These are phyloP conservation scores for Salvia sclarea DNA, from an alignment of 305 asterid species.

Conservation along the genomic window DNA sequence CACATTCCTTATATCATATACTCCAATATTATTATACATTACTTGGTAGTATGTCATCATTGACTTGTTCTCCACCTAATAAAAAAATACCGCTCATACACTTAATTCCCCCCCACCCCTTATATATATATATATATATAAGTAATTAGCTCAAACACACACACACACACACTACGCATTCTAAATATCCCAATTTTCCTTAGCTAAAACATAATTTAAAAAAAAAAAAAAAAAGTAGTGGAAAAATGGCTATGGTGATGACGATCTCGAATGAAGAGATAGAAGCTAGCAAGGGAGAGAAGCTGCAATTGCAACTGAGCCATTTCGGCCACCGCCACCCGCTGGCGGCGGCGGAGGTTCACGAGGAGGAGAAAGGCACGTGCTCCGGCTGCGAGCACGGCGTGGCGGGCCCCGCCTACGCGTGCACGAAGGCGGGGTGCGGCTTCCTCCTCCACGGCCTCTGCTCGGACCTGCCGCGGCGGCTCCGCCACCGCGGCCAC, in stretches of 20 bases:
- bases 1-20: not conserved
- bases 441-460: slow-evolving; percentile 52
- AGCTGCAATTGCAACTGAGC: slow-evolving; percentile 30
- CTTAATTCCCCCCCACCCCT: not conserved
- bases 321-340: slow-evolving; percentile 74
- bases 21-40: not conserved
- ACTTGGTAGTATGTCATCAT: not conserved
- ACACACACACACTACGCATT: not conserved
- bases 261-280: not conserved
- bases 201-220: not conserved
- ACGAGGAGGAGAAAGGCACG: slow-evolving; percentile 38
- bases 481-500: slow-evolving; percentile 53
- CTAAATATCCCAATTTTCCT: not conserved
- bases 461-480: slow-evolving; percentile 58
- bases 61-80: not conserved
- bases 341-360: slow-evolving; percentile 33
- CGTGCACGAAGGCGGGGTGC: slow-evolving; percentile 49
- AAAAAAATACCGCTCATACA: not conserved
- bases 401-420: slow-evolving; percentile 41
- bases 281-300: not conserved
- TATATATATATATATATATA: too few species aligned
- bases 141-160: not conserved
- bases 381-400: slow-evolving; percentile 64
- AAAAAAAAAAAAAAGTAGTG: not conserved
- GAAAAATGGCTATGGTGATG: slow-evolving; percentile 27